Evolutionary conservation across 805 yeast genomes (phyloP), one percentile per base, ranked within the genome.

Genomic region (Yamadazyma akitaensis): DNA sequence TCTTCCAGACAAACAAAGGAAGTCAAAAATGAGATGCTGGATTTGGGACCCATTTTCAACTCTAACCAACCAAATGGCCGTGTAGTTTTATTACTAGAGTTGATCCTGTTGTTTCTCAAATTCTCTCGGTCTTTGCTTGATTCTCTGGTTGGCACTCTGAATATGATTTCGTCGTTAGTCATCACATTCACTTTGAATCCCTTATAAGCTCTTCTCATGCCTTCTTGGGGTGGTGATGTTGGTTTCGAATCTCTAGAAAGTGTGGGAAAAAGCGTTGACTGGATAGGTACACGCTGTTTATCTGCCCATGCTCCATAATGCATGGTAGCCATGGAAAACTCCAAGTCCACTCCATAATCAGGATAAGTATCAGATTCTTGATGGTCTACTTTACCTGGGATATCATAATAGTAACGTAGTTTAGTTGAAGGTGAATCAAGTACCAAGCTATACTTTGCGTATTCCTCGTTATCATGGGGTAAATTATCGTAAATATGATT

Each of bases 221-320:
- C 92, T 0, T 82, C 70, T 9, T 31, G 43, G 1, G 47, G 42
- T 5, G 43, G 42, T 17, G 48, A 49, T 2, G 64, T 63, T 3
- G 69, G 67, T 10, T 56, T 55, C 2, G 81, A 65, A 55, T 89
- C 88, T 40, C 83, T 65, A 21, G 85, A 79, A 10, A 81, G 60
- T 0, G 76, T 61, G 0, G 99, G 99, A 46, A 85, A 80, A 19
- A 94, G 67, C 65, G 83, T 67, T 13, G 71, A 65, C 47, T 84
- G 90, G 9, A 91, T 57, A 1, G 82, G 77, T 2, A 72, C 73
- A 14, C 96, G 63, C 62, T 94, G 96, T 32, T 92, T 80, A 49
- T 94, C 96, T 0, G 97, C 87, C 97, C 97, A 92, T 0, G 99
- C 96, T 0, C 99, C 99, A 59, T 88, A 91, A 54, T 84, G 84